Percentiles rank a stretch among this genome's conserved stretches.
Evolutionary conservation across 805 yeast species (phyloP).

Genomic region (Kazachstania africana): DNA sequence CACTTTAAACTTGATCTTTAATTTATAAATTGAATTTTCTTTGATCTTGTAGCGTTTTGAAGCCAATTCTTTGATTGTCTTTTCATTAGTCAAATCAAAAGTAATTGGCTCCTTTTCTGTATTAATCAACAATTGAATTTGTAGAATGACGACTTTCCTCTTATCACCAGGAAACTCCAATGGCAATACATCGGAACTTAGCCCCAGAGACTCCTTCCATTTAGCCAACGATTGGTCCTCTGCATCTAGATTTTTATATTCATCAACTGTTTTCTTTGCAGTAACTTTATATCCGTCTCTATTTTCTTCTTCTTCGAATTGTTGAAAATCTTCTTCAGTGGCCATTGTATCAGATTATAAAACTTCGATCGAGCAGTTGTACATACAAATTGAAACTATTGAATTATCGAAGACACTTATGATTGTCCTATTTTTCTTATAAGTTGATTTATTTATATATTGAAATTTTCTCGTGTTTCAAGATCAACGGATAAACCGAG

Average conservation of each 20-base stretch:
- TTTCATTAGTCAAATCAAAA: slow-evolving; percentile 53
- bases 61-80: slow-evolving; percentile 44
- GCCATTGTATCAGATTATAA: too few species aligned
- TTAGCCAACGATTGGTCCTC: slow-evolving; percentile 82
- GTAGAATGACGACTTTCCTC: slow-evolving; percentile 67
- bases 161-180: slow-evolving; percentile 54
- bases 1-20: slow-evolving; percentile 66
- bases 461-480: too few species aligned
- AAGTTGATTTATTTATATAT: too few species aligned
- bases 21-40: slow-evolving; percentile 63
- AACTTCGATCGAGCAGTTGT: too few species aligned
- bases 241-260: slow-evolving; percentile 73
- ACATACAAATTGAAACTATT: too few species aligned
- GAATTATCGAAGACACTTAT: too few species aligned
- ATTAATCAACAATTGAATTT: slow-evolving; percentile 59
- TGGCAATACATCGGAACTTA: slow-evolving; percentile 50
- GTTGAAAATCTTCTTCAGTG: slow-evolving; percentile 27
- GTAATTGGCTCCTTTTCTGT: slow-evolving; percentile 55
- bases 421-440: too few species aligned
- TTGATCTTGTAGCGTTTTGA: slow-evolving; percentile 64
- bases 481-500: too few species aligned
- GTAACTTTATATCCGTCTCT: slow-evolving; percentile 25
- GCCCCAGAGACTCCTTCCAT: slow-evolving; percentile 85
- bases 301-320: slow-evolving; percentile 17
- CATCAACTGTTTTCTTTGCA: slow-evolving; percentile 67